These are phyloP conservation scores for Carex cristatella DNA, from an alignment of 176 grass and related monocot species.

Conservation along the genomic window DNA sequence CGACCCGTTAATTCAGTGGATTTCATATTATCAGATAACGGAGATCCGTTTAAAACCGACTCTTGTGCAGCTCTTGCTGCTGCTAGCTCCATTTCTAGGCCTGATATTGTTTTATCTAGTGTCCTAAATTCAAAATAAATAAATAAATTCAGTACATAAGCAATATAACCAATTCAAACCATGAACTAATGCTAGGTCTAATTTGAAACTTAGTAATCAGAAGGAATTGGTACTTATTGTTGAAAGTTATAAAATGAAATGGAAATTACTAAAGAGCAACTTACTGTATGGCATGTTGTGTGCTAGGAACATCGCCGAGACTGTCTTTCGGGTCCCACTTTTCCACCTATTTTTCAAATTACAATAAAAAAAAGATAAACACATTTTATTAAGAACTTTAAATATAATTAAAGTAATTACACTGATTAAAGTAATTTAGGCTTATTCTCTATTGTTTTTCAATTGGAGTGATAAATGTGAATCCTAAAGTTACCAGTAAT, in stretches of 20 bases:
- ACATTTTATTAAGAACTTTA: neutral
- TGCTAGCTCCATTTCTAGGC: conserved; percentile 77
- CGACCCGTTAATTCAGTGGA: conserved; percentile 21
- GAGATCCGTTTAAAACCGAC: conserved; percentile 43
- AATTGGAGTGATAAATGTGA: neutral
- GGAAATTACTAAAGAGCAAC: conserved; percentile 4
- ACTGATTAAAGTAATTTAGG: neutral
- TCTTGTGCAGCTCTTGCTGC: conserved; percentile 65
- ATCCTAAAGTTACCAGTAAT: neutral
- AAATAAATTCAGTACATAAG: neutral
- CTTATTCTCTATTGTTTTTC: neutral
- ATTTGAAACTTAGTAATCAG: neutral
- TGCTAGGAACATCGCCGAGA: conserved; percentile 40
- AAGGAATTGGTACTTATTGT: neutral
- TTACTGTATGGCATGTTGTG: conserved; percentile 71
- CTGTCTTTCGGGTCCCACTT: conserved; percentile 28
- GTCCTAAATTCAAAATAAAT: conserved; percentile 34
- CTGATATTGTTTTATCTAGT: conserved; percentile 83
- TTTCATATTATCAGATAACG: conserved; percentile 24
- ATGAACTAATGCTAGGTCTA: neutral
- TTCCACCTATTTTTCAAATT: conserved; percentile 24
- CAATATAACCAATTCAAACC: neutral
- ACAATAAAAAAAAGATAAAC: neutral
- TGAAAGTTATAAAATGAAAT: neutral
- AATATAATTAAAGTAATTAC: neutral